Base-by-base conservation (phyloP, 768 basidiomycete species). In the Rhodotorula graminis region DNA sequence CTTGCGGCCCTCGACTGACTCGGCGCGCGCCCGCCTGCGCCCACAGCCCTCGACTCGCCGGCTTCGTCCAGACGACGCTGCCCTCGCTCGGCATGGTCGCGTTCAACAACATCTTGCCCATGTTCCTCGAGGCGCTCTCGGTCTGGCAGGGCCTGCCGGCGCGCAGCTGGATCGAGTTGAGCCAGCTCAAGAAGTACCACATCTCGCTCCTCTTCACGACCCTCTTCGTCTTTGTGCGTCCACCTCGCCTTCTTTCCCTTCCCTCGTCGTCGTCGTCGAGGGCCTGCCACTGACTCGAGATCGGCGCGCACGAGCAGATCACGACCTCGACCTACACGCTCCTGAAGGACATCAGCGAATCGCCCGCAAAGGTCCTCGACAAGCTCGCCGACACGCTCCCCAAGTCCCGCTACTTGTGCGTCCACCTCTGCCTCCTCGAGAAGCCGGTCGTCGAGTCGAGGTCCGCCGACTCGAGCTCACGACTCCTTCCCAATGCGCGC, bases 51-150 rank as follows among this genome's bases (percentile, higher is more conserved):
- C 60, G 73, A 11, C 80, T 96, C 31, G 86, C 89, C 33, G 93
- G 91, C 0, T 86, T 99, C 53, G 91, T 97, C 31, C 93, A 97
- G 82, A 98, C 94, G 75, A 93, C 94, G 2, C 82, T 99, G 63
- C 95, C 96, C 3, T 90, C 90, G 37, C 85, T 94, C 64, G 95
- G 90, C 4, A 87, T 98, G 84, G 93, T 94, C 75, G 86, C 86
- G 0, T 85, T 98, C 78, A 99, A 98, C 81, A 93, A 91, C 1
- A 72, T 90, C 42, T 79, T 97, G 19, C 96, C 96, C 0, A 93
- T 93, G 81, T 81, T 94, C 23, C 83, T 99, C 29, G 93, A 96
- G 83, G 87, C 84, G 69, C 82, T 97, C 53, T 93, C 92, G 0
- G 94, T 95, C 79, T 82, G 88, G n/a, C 92, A 98, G 80, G 96